Evolutionary conservation across 2,329 filamentous ascomycete genomes (phyloP).

Genomic region (Moelleriella libera): DNA sequence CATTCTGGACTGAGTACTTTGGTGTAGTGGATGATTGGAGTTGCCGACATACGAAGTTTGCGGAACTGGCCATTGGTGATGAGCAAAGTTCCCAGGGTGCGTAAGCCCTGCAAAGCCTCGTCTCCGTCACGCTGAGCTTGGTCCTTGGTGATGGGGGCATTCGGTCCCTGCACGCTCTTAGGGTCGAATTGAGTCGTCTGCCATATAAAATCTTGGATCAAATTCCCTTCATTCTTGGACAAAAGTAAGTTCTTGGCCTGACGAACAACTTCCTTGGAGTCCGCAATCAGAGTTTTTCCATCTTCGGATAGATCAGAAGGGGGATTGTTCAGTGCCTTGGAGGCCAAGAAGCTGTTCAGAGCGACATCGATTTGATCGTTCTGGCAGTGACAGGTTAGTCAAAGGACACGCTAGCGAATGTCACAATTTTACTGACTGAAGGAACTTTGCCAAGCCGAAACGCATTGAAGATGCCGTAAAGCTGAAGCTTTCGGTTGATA

Average conservation of each 20-base stretch:
- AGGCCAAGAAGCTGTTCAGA: constrained; percentile 72
- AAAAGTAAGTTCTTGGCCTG: constrained; percentile 75
- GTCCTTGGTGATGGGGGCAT: constrained; percentile 59
- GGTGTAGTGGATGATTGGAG: neutral
- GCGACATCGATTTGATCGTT: constrained; percentile 95
- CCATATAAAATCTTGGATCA: constrained; percentile 96
- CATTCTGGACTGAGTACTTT: neutral
- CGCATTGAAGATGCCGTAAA: constrained; percentile 80
- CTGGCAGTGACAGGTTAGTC: constrained; percentile 21
- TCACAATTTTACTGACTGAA: constrained; percentile 45
- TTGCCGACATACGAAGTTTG: constrained; percentile 57
- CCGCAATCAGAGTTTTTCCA: constrained; percentile 63
- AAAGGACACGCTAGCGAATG: neutral
- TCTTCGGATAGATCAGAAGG: constrained; percentile 69
- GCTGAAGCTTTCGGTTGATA: constrained; percentile 85
- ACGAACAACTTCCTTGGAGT: constrained; percentile 66
- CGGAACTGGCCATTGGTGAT: constrained; percentile 95
- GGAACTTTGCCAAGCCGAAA: constrained; percentile 85
- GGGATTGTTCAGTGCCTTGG: constrained; percentile 54
- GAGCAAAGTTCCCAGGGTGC: constrained; percentile 75
- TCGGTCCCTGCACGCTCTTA: constrained; percentile 45
- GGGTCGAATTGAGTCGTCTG: constrained; percentile 66
- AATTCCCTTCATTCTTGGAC: constrained; percentile 87
- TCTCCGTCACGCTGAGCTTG: constrained; percentile 71
- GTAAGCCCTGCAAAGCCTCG: constrained; percentile 69